Base-by-base conservation (phyloP, 495 filamentous ascomycete species). In the Aspergillus saccharolyticus region DNA sequence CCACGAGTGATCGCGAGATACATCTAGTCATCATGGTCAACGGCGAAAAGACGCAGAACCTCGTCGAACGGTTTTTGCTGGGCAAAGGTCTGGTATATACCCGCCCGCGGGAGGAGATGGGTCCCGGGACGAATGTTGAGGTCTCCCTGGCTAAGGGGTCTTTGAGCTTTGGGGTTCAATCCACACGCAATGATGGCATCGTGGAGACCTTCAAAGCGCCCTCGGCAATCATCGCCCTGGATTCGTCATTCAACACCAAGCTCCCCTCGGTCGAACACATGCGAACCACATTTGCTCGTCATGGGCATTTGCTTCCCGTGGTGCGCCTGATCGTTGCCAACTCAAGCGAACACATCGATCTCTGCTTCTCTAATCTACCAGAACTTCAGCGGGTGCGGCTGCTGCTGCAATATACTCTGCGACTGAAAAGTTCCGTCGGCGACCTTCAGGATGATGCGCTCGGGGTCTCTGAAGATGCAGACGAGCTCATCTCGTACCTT, bases 291-390 rank as follows among this genome's bases (percentile, higher is more conserved):
- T 74, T 69, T 60, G 66, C 73, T 50, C 72, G 72, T 1, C 68
- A 74, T 44, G 69, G 69, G 18, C 61, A 70, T 22, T 65, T 77
- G 44, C 61, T 80, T 17, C 80, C 80, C 2, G 71, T 83, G n/a
- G 70, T 84, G 24, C 72, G 77, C 56, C 66, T 85, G 10, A 56
- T 85, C 12, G 70, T 85, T 8, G 71, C 78, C 30, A 81, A 79
- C 55, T 75, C 80, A 4, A 75, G 78, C 48, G 82, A 86, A 59
- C 83, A 86, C 56, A 73, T 85, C 42, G 74, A 80, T 54, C 69
- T 73, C 42, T 83, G 79, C 54, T 65, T 83, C 20, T 74, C 80
- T 5, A 61, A 74, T n/a, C 43, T 79, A 30, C 58, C 72, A 1
- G 66, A 65, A 28, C 44, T 65, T 0, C 70, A 76, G 45, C 72